phyloP scores from a whole-genome alignment of 1,284 basidiomycete species.

The Rhodotorula sp. region DNA sequence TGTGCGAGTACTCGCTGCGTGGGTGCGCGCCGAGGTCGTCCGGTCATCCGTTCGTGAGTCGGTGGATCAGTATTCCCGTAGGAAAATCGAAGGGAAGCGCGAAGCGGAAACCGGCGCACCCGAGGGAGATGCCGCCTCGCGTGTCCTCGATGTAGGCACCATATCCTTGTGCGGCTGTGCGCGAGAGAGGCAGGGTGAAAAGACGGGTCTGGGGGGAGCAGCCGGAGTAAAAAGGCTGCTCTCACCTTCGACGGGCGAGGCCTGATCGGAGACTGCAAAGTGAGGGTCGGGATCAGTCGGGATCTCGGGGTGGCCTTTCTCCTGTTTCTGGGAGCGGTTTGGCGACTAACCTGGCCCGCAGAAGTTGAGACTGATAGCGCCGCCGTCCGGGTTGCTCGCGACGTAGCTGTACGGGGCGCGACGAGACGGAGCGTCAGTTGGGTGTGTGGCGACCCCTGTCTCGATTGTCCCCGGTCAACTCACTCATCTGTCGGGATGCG shows the following conservation, averaged over 20 bases:
- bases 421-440: too few relatives aligned
- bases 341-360: slow-evolving; percentile 18
- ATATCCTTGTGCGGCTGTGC: slow-evolving; percentile 55
- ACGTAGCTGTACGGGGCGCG: slow-evolving; percentile 4
- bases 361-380: slow-evolving; percentile 23
- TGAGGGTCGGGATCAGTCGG: slow-evolving; percentile 29
- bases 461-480: not conserved
- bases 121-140: slow-evolving; percentile 68
- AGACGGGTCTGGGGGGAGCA: too few relatives aligned
- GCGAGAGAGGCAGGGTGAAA: slow-evolving; percentile 54
- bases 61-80: not conserved
- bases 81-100: too few relatives aligned
- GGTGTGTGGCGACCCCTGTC: too few relatives aligned
- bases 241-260: slow-evolving; percentile 52
- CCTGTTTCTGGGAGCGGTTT: slow-evolving; percentile 25
- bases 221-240: accelerated
- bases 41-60: not conserved
- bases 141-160: slow-evolving; percentile 62
- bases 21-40: not conserved
- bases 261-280: slow-evolving; percentile 56
- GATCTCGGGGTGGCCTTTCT: too few relatives aligned
- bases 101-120: slow-evolving; percentile 45
- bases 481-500: not conserved
- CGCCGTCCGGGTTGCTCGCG: slow-evolving; percentile 27
- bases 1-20: slow-evolving; percentile 62